phyloP scores from a whole-genome alignment of 106 monocot species.

The Ottelia alismoides region DNA sequence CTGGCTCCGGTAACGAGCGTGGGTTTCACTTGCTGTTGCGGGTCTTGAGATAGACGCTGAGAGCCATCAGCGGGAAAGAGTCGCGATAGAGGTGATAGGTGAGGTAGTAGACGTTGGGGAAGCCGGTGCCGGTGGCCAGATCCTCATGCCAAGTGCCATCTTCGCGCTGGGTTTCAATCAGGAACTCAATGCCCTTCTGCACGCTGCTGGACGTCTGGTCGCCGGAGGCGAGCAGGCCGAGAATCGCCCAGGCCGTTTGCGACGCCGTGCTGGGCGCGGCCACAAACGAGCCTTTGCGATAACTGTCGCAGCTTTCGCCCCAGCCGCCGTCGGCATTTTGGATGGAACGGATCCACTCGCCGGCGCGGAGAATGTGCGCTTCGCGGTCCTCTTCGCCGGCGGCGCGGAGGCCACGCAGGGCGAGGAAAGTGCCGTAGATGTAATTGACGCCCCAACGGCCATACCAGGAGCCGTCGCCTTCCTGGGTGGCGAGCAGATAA shows the following conservation, averaged over 20 bases:
- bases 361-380: background rate
- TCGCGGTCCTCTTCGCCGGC: background rate
- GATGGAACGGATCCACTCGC: background rate
- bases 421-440: background rate
- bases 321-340: background rate
- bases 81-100: background rate
- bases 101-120: background rate
- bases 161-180: background rate
- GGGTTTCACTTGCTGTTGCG: no score
- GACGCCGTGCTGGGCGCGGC: background rate
- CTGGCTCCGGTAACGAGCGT: no score
- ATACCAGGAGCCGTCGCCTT: background rate
- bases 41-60: background rate
- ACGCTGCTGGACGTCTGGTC: background rate
- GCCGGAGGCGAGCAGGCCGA: background rate
- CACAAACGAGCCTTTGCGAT: background rate
- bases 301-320: background rate
- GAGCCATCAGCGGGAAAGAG: background rate
- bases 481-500: background rate
- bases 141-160: background rate
- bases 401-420: background rate
- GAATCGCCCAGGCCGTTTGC: background rate
- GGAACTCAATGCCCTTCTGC: background rate
- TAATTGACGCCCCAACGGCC: background rate
- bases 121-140: background rate